Percentiles rank a stretch among this genome's conserved stretches.
Evolutionary conservation across 2,329 filamentous ascomycete genomes (phyloP).

Genomic region (Trichoderma sp.): DNA sequence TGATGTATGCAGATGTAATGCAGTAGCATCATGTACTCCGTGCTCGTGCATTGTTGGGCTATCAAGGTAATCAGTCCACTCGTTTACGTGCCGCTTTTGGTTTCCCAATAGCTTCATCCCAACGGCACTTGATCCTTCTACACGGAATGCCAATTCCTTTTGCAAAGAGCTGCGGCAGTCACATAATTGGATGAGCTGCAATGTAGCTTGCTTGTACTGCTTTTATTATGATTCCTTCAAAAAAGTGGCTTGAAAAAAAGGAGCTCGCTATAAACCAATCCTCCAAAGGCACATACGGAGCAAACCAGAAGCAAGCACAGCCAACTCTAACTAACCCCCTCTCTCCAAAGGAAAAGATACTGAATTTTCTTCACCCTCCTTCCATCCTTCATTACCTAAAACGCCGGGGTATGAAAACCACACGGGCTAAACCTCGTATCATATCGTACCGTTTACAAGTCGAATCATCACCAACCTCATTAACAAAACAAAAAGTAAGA

Average conservation of each 20-base stretch:
- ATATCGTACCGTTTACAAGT: conserved; percentile 5
- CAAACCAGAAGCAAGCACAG: conserved; percentile 1
- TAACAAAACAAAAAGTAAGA: not conserved
- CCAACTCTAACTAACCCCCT: not conserved
- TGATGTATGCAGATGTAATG: conserved; percentile 1
- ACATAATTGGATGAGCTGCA: not conserved
- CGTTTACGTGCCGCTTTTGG: not conserved
- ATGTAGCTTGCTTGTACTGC: not conserved
- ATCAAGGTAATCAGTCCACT: not conserved
- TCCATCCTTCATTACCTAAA: conserved; percentile 18
- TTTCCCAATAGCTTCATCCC: not conserved
- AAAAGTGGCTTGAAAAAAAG: not conserved
- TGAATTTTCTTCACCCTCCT: not conserved
- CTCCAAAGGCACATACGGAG: not conserved
- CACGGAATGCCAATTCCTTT: not conserved
- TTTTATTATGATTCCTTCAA: not conserved
- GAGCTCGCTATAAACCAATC: conserved; percentile 11
- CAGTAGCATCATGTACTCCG: not conserved
- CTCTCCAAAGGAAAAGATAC: not conserved
- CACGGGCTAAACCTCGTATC: conserved; percentile 12
- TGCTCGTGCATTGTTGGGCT: conserved; percentile 10
- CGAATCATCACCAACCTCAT: not conserved
- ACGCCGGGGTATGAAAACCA: conserved; percentile 22
- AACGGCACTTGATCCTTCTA: not conserved
- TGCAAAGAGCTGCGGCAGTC: not conserved